These are phyloP conservation scores for Gossypium gossypioides DNA, from an alignment of 441 rosid species.

Conservation along the genomic window DNA sequence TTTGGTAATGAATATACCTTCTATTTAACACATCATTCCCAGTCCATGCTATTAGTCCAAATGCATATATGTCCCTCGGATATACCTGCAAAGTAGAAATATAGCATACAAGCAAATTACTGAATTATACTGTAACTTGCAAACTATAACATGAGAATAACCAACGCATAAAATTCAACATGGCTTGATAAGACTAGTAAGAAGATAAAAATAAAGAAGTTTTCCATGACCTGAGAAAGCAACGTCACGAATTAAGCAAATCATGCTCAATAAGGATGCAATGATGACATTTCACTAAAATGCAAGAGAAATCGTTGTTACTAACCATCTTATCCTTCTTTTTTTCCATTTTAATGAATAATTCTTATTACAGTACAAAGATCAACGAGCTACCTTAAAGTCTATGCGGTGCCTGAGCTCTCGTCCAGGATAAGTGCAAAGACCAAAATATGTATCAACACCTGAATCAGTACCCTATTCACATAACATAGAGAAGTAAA, in stretches of 20 bases:
- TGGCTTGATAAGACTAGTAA: background rate
- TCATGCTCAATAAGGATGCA: background rate
- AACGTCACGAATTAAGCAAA: background rate
- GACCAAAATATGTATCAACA: slow-evolving; percentile 86
- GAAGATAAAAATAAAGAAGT: background rate
- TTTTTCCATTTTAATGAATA: background rate
- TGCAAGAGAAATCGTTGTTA: background rate
- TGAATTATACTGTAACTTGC: background rate
- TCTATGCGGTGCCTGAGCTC: slow-evolving; percentile 79
- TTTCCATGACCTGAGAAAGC: background rate
- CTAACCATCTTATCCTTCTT: background rate
- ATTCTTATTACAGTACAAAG: background rate
- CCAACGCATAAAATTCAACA: background rate
- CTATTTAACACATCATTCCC: slow-evolving; percentile 85
- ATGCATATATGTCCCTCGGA: slow-evolving; percentile 81
- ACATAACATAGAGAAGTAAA: background rate
- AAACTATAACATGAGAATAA: background rate
- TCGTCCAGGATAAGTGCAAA: slow-evolving; percentile 74
- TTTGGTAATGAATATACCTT: slow-evolving; percentile 32
- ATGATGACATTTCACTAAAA: background rate
- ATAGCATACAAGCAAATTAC: background rate
- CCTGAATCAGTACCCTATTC: slow-evolving; percentile 72
- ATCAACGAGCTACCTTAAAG: slow-evolving; percentile 50
- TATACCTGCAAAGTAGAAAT: slow-evolving; percentile 43
- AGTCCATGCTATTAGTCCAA: slow-evolving; percentile 89